Evolutionary conservation across 352 stramenopile species (phyloP), one percentile per base, ranked within the genome.

Genomic region (Phytopythium kandeliae): DNA sequence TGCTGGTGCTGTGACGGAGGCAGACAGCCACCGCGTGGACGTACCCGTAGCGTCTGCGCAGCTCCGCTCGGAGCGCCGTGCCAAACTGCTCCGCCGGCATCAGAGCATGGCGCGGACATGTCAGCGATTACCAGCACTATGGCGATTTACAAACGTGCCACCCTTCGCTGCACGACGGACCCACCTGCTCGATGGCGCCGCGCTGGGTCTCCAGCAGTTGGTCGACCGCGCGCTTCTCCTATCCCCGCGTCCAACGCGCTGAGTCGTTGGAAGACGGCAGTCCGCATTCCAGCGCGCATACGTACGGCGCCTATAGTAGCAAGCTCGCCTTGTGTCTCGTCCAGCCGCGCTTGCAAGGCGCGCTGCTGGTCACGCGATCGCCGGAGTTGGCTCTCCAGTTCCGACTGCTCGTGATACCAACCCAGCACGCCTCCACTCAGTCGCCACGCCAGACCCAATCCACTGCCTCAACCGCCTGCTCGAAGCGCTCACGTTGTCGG

Each of bases 41-140:
- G 44, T 37, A 88, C 74, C 74, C 77, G 47, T 86, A 85, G 44
- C 77, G 77, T 50, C 72, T 76, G 19, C 65, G 67, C 9, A 89
- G 41, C 45, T 85, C 68, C 28, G 38, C 38, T 34, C 82, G 73
- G 26, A 86, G 55, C 31, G 85, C 72, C 16, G 55, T 55, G 12
- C 65, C 63, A 55, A 86, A 89, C 63, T 86, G 51, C 46, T 48
- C 31, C 10, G 24, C n/a, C 15, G 8, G 21, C 11, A 21, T 45
- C 19, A 45, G 10, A 5, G 30, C 17, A n/a, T n/a, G n/a, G n/a
- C n/a, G n/a, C n/a, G n/a, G n/a, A n/a, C 35, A n/a, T 21, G 35
- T 40, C 16, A 31, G 22, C 24, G 41, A 30, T 8, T 28, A 16
- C 19, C 41, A 17, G 2, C 4, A 30, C 24, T 19, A 19, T 31